A percentile compares a stretch with the other conserved stretches of the same genome.
Evolutionary conservation across 129 eudicot genomes (phyloP).

Genomic region (Silybum marianum): DNA sequence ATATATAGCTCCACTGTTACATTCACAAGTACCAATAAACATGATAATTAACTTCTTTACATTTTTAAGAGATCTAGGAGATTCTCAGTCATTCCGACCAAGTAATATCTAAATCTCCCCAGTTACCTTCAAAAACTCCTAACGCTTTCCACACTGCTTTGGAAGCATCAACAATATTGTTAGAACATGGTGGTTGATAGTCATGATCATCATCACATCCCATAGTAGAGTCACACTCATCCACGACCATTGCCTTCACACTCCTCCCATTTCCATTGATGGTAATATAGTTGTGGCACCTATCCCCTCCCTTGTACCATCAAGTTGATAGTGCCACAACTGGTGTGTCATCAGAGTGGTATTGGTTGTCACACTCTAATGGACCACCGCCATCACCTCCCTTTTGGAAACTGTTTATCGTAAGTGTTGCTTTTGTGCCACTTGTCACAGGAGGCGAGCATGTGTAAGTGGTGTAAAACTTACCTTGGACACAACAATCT

Average conservation of each 20-base stretch:
- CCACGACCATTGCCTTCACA: slow-evolving; percentile 42
- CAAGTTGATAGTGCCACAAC: slow-evolving; percentile 35
- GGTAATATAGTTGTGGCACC: slow-evolving; percentile 26
- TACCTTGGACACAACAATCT: slow-evolving; percentile 47
- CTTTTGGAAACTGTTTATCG: slow-evolving; percentile 48
- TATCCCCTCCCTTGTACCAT: slow-evolving; percentile 15
- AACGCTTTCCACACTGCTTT: slow-evolving; percentile 41
- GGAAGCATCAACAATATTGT: slow-evolving; percentile 47
- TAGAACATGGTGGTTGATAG: slow-evolving; percentile 38
- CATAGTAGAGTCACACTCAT: slow-evolving; percentile 40
- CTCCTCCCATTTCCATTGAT: slow-evolving; percentile 43
- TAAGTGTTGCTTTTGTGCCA: slow-evolving; percentile 20
- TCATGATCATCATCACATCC: slow-evolving; percentile 37
- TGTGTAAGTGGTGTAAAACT: slow-evolving; percentile 40
- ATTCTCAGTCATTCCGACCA: slow-evolving; percentile 1
- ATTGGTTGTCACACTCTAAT: slow-evolving; percentile 46
- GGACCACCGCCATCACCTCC: slow-evolving; percentile 62
- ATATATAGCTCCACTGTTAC: neutral
- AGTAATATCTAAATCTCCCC: slow-evolving; percentile 31
- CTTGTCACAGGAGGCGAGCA: slow-evolving; percentile 51
- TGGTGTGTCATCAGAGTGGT: slow-evolving; percentile 44
- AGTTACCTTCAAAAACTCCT: slow-evolving; percentile 25
- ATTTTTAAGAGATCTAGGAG: neutral
- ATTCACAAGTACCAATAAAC: neutral
- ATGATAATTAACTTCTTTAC: neutral